Evolutionary conservation across 768 basidiomycete species (phyloP), one percentile per base, ranked within the genome.

Genomic region (Serendipita sp.): DNA sequence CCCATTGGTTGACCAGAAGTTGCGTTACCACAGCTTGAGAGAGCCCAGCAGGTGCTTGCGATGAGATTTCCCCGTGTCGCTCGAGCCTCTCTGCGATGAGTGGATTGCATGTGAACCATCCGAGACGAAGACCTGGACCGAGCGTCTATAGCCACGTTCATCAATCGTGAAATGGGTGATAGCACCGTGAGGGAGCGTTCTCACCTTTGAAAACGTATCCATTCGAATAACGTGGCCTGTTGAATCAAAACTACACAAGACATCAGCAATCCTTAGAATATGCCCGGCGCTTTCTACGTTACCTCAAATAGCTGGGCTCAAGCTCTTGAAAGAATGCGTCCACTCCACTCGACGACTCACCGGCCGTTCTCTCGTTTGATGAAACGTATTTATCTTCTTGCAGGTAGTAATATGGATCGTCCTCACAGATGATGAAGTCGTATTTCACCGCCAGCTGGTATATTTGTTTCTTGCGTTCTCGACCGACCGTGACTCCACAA

Each of bases 361-460:
- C 75, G 77, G 34, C 18, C 10, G 6, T 6, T n/a, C 31, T 5
- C 48, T 72, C 73, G 65, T 80, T 80, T 3, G 76, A 78, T 3
- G 68, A 66, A 6, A 76, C 69, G 71, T 86, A 88, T 1, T 73
- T 66, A 0, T 79, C 81, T 66, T 82, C 74, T 70, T 88, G 87
- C 27, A 89, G 75, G 75, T 88, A 87, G 73, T 81, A 84, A 72
- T 90, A 89, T 2, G 89, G 88, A 72, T 90, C 88, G 68, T 91
- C 88, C 75, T 91, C 88, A 63, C 86, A 82, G 65, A 88, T 88
- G 67, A 89, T 83, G 23, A 89, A 72, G 67, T 90, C 83, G 73
- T 82, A 91, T 74, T 88, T 84, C 64, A 87, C 84, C 68, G 87
- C 89, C 64, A 91, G 76, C n/a, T 82, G 80, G 72, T 92, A 92